Conservation (phyloP, 805 yeast species). For the Lachancea sp. region DNA sequence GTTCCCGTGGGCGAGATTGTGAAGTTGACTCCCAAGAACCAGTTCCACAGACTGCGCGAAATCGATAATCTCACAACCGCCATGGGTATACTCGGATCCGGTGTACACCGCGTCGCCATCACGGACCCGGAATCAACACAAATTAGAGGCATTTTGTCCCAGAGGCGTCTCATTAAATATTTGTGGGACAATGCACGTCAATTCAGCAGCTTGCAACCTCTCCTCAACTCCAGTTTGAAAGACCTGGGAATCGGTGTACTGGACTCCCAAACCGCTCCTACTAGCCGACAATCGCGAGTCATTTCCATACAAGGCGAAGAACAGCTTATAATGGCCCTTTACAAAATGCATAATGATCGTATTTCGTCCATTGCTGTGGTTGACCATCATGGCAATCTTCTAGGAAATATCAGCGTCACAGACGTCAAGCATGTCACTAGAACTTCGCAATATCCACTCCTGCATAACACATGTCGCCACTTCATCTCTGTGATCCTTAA, state of each 20-base stretch:
- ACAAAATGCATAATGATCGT: constrained; percentile 74
- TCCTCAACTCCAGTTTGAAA: constrained; percentile 60
- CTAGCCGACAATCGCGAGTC: constrained; percentile 46
- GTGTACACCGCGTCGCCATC: constrained; percentile 91
- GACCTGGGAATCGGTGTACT: constrained; percentile 71
- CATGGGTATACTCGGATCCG: constrained; percentile 84
- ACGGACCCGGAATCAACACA: constrained; percentile 45
- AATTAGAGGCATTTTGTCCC: constrained; percentile 82
- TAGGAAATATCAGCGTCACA: constrained; percentile 91
- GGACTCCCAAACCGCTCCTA: constrained; percentile 32
- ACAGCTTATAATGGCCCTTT: constrained; percentile 76
- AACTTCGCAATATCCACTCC: constrained; percentile 76
- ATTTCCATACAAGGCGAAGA: constrained; percentile 83
- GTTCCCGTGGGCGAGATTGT: constrained; percentile 90
- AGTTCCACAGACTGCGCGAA: constrained; percentile 72
- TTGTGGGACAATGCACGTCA: constrained; percentile 90
- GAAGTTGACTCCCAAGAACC: constrained; percentile 79
- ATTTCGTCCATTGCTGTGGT: constrained; percentile 91
- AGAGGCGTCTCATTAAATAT: constrained; percentile 76
- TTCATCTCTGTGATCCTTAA: constrained; percentile 81
- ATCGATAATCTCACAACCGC: constrained; percentile 63
- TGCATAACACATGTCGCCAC: constrained; percentile 78
- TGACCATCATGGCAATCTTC: constrained; percentile 63
- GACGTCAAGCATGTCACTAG: constrained; percentile 86
- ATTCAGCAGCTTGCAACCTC: constrained; percentile 73